phyloP scores from a whole-genome alignment of 352 stramenopile species.

The Globisporangium mamillatum region DNA sequence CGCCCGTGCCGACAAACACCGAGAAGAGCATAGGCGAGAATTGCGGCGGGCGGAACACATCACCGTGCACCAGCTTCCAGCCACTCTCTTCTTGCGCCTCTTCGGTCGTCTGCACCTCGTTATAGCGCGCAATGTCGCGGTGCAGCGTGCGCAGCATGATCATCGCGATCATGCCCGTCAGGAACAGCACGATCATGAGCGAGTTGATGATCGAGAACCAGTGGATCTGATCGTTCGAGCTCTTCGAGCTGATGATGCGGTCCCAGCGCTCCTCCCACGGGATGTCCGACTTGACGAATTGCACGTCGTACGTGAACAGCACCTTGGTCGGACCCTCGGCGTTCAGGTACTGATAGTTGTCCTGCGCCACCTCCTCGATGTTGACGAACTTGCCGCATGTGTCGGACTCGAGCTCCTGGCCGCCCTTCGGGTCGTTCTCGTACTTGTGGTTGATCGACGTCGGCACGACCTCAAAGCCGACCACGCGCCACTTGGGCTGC shows the following conservation, averaged over 20 bases:
- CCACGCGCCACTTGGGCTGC: slow-evolving; percentile 84
- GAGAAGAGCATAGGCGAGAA: slow-evolving; percentile 93
- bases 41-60: slow-evolving; percentile 98
- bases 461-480: slow-evolving; percentile 96
- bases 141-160: slow-evolving; percentile 99
- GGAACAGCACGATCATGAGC: slow-evolving; percentile 99
- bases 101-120: slow-evolving; percentile 93
- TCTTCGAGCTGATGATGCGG: slow-evolving; percentile 96
- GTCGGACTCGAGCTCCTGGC: slow-evolving; percentile 76
- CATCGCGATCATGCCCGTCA: slow-evolving; percentile 98
- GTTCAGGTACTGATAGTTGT: slow-evolving; percentile 85
- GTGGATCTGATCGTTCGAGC: slow-evolving; percentile 98
- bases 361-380: slow-evolving; percentile 73
- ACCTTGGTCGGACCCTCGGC: slow-evolving; percentile 75
- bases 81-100: slow-evolving; percentile 95
- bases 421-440: slow-evolving; percentile 77
- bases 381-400: slow-evolving; percentile 90
- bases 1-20: slow-evolving; percentile 94
- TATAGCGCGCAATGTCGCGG: slow-evolving; percentile 97
- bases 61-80: slow-evolving; percentile 96
- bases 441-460: slow-evolving; percentile 93
- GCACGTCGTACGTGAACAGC: slow-evolving; percentile 99
- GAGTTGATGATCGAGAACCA: slow-evolving; percentile 99
- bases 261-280: slow-evolving; percentile 98
- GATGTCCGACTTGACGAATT: slow-evolving; percentile 94